A percentile compares a stretch with the other conserved stretches of the same genome.
Conservation (phyloP, 2,329 filamentous ascomycete species). For the Daldinia eschscholtzii region DNA sequence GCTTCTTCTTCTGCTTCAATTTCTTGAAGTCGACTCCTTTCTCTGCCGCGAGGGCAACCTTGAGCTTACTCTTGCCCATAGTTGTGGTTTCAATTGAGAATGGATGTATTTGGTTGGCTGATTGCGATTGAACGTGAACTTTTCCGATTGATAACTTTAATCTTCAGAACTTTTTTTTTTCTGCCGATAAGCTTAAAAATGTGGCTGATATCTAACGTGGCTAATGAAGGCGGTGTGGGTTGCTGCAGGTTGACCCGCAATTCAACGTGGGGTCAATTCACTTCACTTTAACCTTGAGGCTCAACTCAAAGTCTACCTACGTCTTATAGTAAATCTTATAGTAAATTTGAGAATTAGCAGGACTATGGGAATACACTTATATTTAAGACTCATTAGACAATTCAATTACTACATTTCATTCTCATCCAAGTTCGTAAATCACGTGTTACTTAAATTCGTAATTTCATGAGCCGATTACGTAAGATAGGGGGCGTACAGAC, state of each 20-base stretch:
- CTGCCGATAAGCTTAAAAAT: conserved; percentile 33
- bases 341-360: too few relatives aligned
- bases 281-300: background rate
- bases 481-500: background rate
- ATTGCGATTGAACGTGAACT: conserved; percentile 23
- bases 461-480: background rate
- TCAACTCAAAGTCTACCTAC: background rate
- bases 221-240: conserved; percentile 35
- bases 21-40: conserved; percentile 51
- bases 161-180: conserved; percentile 44
- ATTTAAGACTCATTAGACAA: too few relatives aligned
- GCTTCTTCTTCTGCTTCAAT: conserved; percentile 50
- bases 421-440: too few relatives aligned
- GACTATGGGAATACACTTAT: too few relatives aligned
- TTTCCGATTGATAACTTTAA: conserved; percentile 22
- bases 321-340: too few relatives aligned
- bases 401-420: too few relatives aligned
- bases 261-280: background rate
- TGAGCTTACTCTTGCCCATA: conserved; percentile 50
- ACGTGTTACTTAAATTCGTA: too few relatives aligned
- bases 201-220: conserved; percentile 22
- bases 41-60: conserved; percentile 49
- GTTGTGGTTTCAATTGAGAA: conserved; percentile 33
- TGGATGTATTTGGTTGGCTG: conserved; percentile 13
- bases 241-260: background rate